Base-by-base conservation (phyloP, 148 eudicot species). In the Bassia scoparia region DNA sequence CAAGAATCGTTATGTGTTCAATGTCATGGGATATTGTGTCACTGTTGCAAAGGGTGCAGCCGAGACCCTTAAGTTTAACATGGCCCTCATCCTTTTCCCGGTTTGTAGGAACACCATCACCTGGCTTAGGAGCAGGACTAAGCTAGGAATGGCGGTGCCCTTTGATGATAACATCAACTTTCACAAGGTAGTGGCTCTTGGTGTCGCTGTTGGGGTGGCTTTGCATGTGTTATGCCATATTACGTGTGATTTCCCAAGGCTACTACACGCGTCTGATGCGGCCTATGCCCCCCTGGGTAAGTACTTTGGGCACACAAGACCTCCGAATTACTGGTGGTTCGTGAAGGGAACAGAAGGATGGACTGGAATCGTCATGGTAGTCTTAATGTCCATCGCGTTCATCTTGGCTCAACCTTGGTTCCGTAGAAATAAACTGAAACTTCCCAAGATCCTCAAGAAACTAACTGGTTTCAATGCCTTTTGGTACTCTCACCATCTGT, bases 401-500 rank as follows among this genome's bases (percentile, higher is more conserved):
- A 71, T 67, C 50, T 35, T 87, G 29, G 90, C 90, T n/a, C 84
- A 84, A 50, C 90, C 90, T 35, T 83, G 86, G 90, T 85, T 84
- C 13, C 59, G 90, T n/a, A 75, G 85, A 30, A 81, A 85, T 60
- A 72, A 75, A 68, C 72, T 81, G 23, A 79, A 82, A 16, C 83
- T 86, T n/a, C 89, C 89, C 5, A 84, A 79, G 64, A 61, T 71
- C n/a, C 79, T 87, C 8, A 83, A 84, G 78, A 76, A 73, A 69
- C 81, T 87, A 5, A 83, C 90, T 2, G 90, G 88, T 31, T 87
- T 84, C 73, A 84, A 87, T 53, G 89, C 89, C 14, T 86, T 87
- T 64, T 87, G 89, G 89, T 84, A 84, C 70, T 84, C 89, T 24
- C 90, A 87, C 68, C 90, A 87, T 56, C 73, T 87, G 63, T 87